Evolutionary conservation across 2,329 filamentous ascomycete genomes (phyloP), one percentile per base, ranked within the genome.

Genomic region (Trichocomaceae sp.): DNA sequence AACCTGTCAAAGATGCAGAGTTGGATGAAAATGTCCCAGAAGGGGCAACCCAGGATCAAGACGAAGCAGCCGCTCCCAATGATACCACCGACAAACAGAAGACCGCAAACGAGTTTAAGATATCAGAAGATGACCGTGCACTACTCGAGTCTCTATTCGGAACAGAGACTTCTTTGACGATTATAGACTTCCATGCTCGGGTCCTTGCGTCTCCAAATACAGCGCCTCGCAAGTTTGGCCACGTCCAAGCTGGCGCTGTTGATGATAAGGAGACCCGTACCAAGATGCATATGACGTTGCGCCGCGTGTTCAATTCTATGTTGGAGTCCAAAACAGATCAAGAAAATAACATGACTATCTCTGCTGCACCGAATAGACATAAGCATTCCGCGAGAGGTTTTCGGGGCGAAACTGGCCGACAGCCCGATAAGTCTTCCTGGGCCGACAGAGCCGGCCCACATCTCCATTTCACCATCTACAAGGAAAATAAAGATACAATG

Each of bases 401-500:
- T 63, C 62, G 63, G 37, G 62, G 62, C 54, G 59, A 64, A 56
- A 51, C 64, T 55, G 59, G 66, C 56, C 55, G 63, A 54, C 61
- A 61, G 47, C 68, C 69, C 49, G 72, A 75, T 45, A 80, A 79
- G 61, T 63, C 81, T 35, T 77, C 75, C 51, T 87, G 84, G 84
- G 75, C 83, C 52, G 83, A 87, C 60, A 74, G 85, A 42, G 84
- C 79, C n/a, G 89, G 87, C 17, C 86, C 90, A 48, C 93, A 89
- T 69, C 75, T 96, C 13, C 90, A 96, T 69, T 95, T 96, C 69
- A 92, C 88, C 0, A 78, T 96, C 50, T 95, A 92, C 81, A 96
- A 96, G 74, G 91, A 96, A 74, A 96, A 96, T 74, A 91, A 92
- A 67, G 91, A 96, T 67, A 96, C 91, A 1, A 95, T 96, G 88